Evolutionary conservation across 257 asterid species (phyloP).

Genomic region (Rehmannia glutinosa): DNA sequence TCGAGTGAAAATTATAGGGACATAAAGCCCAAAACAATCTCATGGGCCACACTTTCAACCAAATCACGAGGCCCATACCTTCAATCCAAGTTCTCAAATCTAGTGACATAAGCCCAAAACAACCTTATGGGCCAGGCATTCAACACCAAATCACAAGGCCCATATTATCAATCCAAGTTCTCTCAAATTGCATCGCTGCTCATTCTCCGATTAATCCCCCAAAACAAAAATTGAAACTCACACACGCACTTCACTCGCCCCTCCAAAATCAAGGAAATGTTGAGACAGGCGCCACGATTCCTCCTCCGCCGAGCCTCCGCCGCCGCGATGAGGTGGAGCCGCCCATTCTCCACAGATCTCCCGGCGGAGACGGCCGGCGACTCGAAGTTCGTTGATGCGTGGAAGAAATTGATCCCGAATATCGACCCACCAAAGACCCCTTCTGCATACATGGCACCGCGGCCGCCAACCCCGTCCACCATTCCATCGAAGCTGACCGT

Average conservation of each 20-base stretch:
- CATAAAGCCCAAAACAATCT: too few relatives aligned
- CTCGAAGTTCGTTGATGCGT: conserved; percentile 49
- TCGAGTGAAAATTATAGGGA: too few relatives aligned
- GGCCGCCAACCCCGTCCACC: conserved; percentile 61
- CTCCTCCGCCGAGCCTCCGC: conserved; percentile 50
- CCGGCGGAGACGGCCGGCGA: conserved; percentile 49
- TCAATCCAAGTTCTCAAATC: too few relatives aligned
- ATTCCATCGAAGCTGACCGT: conserved; percentile 81
- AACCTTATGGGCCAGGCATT: background rate
- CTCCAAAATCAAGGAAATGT: conserved; percentile 27
- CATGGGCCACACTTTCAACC: too few relatives aligned
- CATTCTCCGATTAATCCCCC: background rate
- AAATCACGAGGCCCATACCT: too few relatives aligned
- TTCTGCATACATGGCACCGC: conserved; percentile 53
- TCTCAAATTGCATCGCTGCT: background rate
- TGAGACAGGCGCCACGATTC: conserved; percentile 49
- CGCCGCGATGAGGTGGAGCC: conserved; percentile 52
- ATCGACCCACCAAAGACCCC: conserved; percentile 73
- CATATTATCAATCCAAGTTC: background rate
- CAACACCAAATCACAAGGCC: background rate
- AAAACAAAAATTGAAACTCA: background rate
- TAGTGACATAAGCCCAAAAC: background rate
- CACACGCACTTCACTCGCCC: background rate
- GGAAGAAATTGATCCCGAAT: conserved; percentile 58
- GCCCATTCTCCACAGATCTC: conserved; percentile 59